Base-by-base conservation (phyloP, 768 basidiomycete species). In the Amanita jacksonii region DNA sequence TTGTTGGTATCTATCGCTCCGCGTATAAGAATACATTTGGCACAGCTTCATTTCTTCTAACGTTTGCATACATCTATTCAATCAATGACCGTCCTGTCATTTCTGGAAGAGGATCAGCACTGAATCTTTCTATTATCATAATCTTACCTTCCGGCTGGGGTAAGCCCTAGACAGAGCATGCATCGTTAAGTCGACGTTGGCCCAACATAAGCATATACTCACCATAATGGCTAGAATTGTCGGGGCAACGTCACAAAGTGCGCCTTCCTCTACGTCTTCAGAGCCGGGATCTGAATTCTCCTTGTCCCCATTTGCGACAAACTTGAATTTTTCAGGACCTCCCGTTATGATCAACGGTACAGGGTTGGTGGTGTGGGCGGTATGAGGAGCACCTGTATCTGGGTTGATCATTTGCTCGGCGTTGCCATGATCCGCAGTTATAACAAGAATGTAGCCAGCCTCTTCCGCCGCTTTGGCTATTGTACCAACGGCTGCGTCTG, bases 371-470 rank as follows among this genome's bases (percentile, higher is more conserved):
- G 85, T 88, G 57, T 90, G 86, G n/a, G 87, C 85, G 8, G 91
- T 96, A 62, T 92, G 88, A 12, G 92, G 90, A 33, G 76, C 81
- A 28, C 85, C 86, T 0, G 88, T 92, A 51, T 80, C 74, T 2
- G 72, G 70, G 62, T 93, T 85, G 49, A 79, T 66, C 91, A 93
- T 93, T 66, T 92, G 86, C 62, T 94, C 91, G 32, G 91, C 92
- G 58, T 97, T 97, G 3, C 92, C 92, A 60, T 96, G 92, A 60
- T 96, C 93, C 9, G 92, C 82, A 2, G 93, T 94, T 59, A 97
- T 69, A 50, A 88, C 67, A 23, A 97, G 70, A 31, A 92, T 74
- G 61, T 93, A 96, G 33, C 89, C 90, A 7, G 85, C 80, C 51
- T 82, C 73, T 54, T 89, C 67, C 52, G 87, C 89, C 8, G 93